Percentiles rank a stretch among this genome's conserved stretches.
Conservation (phyloP, 192 early-diverging fungal genomes). For the Coemansia sp. region DNA sequence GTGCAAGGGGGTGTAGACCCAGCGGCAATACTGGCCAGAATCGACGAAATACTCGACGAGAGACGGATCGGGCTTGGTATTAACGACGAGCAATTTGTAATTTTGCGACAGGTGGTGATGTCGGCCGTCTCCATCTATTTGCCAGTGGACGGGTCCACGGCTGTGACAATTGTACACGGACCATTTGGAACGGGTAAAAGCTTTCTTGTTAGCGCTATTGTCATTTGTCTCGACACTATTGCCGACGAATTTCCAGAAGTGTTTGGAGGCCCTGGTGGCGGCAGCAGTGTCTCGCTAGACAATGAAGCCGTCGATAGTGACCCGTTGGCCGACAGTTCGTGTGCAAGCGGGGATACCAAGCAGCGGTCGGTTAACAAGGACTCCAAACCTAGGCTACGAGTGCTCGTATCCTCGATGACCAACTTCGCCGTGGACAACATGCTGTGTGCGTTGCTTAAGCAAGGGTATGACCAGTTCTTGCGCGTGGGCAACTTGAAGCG, state of each 20-base stretch:
- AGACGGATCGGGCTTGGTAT: conserved; percentile 19
- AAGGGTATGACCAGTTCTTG: conserved; percentile 68
- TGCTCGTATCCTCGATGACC: conserved; percentile 73
- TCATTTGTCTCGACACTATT: conserved; percentile 62
- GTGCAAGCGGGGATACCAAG: background rate
- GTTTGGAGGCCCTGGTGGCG: conserved; percentile 15
- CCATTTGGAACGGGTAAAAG: conserved; percentile 80
- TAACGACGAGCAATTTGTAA: conserved; percentile 36
- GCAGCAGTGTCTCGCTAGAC: background rate
- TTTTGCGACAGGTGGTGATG: conserved; percentile 30
- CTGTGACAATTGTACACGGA: conserved; percentile 51
- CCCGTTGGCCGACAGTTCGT: background rate
- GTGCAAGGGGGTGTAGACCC: too few relatives aligned
- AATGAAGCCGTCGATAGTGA: conserved; percentile 2
- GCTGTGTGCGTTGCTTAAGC: conserved; percentile 62
- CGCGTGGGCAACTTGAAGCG: conserved; percentile 74
- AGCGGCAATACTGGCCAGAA: background rate
- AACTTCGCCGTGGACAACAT: conserved; percentile 82
- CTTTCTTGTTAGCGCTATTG: conserved; percentile 66
- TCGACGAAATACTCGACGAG: conserved; percentile 8
- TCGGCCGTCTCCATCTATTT: conserved; percentile 43
- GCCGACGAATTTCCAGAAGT: conserved; percentile 48
- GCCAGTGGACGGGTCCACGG: conserved; percentile 15
- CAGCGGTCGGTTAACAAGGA: conserved; percentile 21
- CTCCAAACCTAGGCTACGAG: conserved; percentile 47